phyloP scores from a whole-genome alignment of 768 basidiomycete species.

The Gloeophyllum trabeum region DNA sequence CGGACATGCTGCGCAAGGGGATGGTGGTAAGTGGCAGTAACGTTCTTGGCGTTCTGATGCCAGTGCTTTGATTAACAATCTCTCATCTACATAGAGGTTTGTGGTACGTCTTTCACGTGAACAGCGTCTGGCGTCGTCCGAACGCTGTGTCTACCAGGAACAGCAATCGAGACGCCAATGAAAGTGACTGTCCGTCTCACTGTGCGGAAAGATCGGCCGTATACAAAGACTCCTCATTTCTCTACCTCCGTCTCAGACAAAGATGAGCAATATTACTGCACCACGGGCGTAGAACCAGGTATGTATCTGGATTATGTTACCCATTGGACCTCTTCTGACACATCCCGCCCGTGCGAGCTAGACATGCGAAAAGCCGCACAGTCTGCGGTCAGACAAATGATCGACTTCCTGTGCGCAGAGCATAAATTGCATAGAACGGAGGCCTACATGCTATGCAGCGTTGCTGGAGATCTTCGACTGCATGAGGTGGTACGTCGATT shows the following conservation, averaged over 20 bases:
- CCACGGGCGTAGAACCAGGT: slow-evolving; percentile 43
- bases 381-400: slow-evolving; percentile 47
- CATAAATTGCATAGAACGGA: slow-evolving; percentile 31
- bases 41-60: too few species aligned
- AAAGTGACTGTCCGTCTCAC: slow-evolving; percentile 42
- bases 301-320: slow-evolving; percentile 1
- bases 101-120: slow-evolving; percentile 42
- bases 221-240: slow-evolving; percentile 26
- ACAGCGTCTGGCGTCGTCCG: too few species aligned
- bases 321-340: too few species aligned
- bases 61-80: too few species aligned
- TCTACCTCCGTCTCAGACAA: slow-evolving; percentile 7
- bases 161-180: slow-evolving; percentile 56
- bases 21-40: slow-evolving; percentile 37
- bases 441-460: slow-evolving; percentile 53
- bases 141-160: slow-evolving; percentile 29
- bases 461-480: slow-evolving; percentile 45
- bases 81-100: slow-evolving; percentile 32
- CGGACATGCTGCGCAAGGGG: slow-evolving; percentile 57
- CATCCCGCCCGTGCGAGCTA: too few species aligned
- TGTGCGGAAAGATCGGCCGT: slow-evolving; percentile 42
- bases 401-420: slow-evolving; percentile 33
- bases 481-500: slow-evolving; percentile 41
- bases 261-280: slow-evolving; percentile 36
- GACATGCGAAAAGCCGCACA: slow-evolving; percentile 46